Base-by-base conservation (phyloP, 352 stramenopile species). In the Pythium insidiosum region DNA sequence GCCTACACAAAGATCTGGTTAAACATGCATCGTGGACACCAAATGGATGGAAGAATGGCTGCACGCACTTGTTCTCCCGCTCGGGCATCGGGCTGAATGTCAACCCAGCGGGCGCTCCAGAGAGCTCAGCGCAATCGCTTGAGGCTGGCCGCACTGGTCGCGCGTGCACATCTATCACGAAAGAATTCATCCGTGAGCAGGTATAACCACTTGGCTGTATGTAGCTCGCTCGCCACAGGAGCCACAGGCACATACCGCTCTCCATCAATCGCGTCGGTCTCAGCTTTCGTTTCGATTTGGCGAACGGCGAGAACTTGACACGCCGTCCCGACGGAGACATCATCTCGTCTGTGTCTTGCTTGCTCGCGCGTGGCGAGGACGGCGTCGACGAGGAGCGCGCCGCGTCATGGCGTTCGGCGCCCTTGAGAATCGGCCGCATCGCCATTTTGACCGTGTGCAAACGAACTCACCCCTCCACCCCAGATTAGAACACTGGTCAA, bases 251-350 rank as follows among this genome's bases (percentile, higher is more conserved):
- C 4, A 21, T 35, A 42, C 4, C 20, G 53, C 51, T 38, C 6
- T 39, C 38, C 25, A 46, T 29, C 6, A 59, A 34, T 7, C 42
- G 44, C 36, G 50, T 53, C 6, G 35, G 40, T 20, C 39, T 38
- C 6, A 43, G 23, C 26, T 40, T 34, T 37, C 50, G 49, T 12
- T 63, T 54, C 49, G 61, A 51, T 47, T 81, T 81, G 5, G 74
- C 68, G 43, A 90, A 90, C 28, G 73, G 77, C 16, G 77, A 90
- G 53, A 90, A 90, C 22, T 66, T 85, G 38, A 90, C 77, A 33
- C 62, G 72, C 21, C 77, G 69, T 28, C 50, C 56, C 0, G 46
- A 53, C 13, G 63, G 45, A 52, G 60, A 49, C n/a, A 53, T 30
- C n/a, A 79, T 56, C 33, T 61, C 53, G 12, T 33, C 33, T 47